These are phyloP conservation scores for Suillus ampliporus DNA, from an alignment of 768 basidiomycete species.

Conservation along the genomic window DNA sequence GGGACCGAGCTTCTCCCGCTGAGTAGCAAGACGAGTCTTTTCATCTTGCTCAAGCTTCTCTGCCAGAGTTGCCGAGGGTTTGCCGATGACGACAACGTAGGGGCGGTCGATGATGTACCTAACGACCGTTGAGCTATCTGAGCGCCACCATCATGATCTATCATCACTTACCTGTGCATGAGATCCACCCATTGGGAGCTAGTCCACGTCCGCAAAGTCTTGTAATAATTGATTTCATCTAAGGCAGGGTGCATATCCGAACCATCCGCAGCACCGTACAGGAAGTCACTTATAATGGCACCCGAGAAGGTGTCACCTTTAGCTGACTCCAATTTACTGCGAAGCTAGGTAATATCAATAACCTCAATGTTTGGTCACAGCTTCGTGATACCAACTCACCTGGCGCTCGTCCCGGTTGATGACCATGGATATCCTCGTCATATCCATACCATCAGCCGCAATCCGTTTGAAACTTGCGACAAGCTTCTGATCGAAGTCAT, in stretches of 20 bases:
- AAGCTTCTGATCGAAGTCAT: conserved; percentile 72
- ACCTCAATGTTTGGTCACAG: background rate
- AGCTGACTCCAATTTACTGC: conserved; percentile 81
- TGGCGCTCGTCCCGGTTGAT: conserved; percentile 89
- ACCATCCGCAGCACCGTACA: conserved; percentile 86
- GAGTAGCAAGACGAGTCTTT: conserved; percentile 73
- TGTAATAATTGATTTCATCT: conserved; percentile 80
- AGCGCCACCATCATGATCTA: background rate
- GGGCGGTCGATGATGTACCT: conserved; percentile 84
- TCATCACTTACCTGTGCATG: conserved; percentile 64
- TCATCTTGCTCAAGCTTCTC: conserved; percentile 83
- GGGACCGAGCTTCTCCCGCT: conserved; percentile 73
- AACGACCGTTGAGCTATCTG: conserved; percentile 10
- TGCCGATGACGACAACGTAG: conserved; percentile 80
- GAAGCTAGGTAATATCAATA: conserved; percentile 53
- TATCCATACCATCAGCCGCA: conserved; percentile 79
- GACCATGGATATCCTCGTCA: conserved; percentile 87
- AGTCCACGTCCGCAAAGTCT: conserved; percentile 71
- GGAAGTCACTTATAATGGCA: conserved; percentile 79
- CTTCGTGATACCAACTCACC: conserved; percentile 41
- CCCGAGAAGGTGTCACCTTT: conserved; percentile 82
- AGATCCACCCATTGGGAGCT: conserved; percentile 78
- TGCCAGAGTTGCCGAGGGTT: conserved; percentile 85
- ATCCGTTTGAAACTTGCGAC: conserved; percentile 73
- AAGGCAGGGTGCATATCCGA: conserved; percentile 74